Evolutionary conservation across 129 eudicot genomes (phyloP).

Genomic region (Gnaphalium uliginosum): DNA sequence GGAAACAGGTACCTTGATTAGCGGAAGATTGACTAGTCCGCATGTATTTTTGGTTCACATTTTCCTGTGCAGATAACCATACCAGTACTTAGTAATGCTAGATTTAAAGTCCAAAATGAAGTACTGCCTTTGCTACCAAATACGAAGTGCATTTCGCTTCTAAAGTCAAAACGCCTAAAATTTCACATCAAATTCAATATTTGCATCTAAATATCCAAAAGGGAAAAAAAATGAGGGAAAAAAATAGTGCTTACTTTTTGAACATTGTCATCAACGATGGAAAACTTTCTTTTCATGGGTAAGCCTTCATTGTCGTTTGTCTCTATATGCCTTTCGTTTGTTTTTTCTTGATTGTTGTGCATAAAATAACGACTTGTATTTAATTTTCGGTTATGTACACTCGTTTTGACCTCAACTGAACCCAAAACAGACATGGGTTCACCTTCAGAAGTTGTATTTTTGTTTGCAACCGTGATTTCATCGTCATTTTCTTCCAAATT

Average conservation of each 20-base stretch:
- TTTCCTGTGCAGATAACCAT: slow-evolving; percentile 44
- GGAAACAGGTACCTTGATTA: slow-evolving; percentile 37
- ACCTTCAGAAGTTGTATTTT: slow-evolving; percentile 18
- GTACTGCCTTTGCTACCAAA: neutral
- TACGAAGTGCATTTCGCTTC: neutral
- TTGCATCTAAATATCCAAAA: too few species aligned
- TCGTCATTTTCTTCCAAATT: slow-evolving; percentile 27
- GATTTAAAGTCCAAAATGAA: neutral
- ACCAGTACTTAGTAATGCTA: neutral
- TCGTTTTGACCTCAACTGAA: slow-evolving; percentile 18
- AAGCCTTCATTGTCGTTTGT: slow-evolving; percentile 27
- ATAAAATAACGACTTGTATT: slow-evolving; percentile 33
- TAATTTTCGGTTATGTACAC: slow-evolving; percentile 21
- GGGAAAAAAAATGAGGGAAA: too few species aligned
- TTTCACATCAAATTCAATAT: neutral
- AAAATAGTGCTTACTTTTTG: slow-evolving; percentile 43
- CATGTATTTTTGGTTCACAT: slow-evolving; percentile 31
- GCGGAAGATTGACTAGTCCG: slow-evolving; percentile 30
- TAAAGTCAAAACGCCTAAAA: neutral
- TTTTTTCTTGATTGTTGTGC: slow-evolving; percentile 30
- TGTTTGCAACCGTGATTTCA: slow-evolving; percentile 14
- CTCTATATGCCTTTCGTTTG: slow-evolving; percentile 25
- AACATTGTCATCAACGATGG: slow-evolving; percentile 34
- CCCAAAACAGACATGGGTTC: slow-evolving; percentile 26
- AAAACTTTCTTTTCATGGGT: slow-evolving; percentile 55